Conservation (phyloP, 441 rosid species). For the Gossypium schwendimanii region DNA sequence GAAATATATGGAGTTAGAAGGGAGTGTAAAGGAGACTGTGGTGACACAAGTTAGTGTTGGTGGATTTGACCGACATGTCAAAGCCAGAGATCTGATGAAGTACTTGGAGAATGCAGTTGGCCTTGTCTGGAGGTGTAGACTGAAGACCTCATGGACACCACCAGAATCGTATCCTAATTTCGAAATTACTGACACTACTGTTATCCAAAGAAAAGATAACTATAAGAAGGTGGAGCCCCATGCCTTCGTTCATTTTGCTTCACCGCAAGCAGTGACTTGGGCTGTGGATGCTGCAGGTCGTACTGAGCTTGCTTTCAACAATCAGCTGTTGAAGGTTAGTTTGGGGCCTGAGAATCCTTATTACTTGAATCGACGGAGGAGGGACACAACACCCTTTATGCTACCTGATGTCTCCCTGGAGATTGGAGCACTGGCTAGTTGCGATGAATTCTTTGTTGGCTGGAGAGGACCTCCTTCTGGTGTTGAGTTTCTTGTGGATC, state of each 20-base stretch:
- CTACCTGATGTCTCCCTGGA: conserved; percentile 47
- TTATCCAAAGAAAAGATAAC: conserved; percentile 21
- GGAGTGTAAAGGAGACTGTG: conserved; percentile 31
- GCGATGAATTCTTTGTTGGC: conserved; percentile 48
- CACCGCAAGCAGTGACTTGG: conserved; percentile 28
- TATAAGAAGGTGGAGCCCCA: conserved; percentile 64
- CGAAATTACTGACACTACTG: conserved; percentile 20
- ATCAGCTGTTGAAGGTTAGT: conserved; percentile 48
- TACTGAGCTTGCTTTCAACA: conserved; percentile 35
- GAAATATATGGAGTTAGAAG: conserved; percentile 36
- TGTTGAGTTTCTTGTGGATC: conserved; percentile 71
- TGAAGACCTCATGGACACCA: conserved; percentile 83
- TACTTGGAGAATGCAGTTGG: conserved; percentile 51
- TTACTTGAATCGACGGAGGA: conserved; percentile 53
- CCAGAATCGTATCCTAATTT: conserved; percentile 65
- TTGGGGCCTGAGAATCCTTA: conserved; percentile 68
- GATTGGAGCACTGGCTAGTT: conserved; percentile 51
- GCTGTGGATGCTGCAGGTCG: conserved; percentile 47
- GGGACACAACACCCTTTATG: conserved; percentile 46
- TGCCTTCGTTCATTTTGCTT: conserved; percentile 81
- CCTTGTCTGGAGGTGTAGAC: conserved; percentile 57
- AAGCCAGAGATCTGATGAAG: conserved; percentile 43
- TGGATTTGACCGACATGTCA: conserved; percentile 46
- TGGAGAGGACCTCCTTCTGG: conserved; percentile 61
- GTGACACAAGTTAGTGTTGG: conserved; percentile 77